Evolutionary conservation across 352 stramenopile genomes (phyloP).

Genomic region (Phytophthora pseudosyringae): DNA sequence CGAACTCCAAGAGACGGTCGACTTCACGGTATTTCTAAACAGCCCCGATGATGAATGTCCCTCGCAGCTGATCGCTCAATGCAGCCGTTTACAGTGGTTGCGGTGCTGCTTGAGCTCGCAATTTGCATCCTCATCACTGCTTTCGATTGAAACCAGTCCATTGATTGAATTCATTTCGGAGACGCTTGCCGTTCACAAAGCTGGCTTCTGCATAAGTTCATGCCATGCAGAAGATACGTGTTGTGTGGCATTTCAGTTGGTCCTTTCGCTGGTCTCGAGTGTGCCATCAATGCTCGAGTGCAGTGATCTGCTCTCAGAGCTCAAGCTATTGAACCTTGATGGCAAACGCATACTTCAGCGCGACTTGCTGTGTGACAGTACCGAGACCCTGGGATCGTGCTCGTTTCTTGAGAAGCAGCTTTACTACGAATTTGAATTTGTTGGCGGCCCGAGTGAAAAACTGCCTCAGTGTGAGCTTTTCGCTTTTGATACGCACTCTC

Average conservation of each 20-base stretch:
- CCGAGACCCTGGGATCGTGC: slow-evolving; percentile 32
- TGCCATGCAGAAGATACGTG: slow-evolving; percentile 51
- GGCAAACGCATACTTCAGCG: slow-evolving; percentile 11
- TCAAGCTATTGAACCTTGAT: slow-evolving; percentile 30
- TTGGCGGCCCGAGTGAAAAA: slow-evolving; percentile 48
- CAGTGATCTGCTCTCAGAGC: slow-evolving; percentile 23
- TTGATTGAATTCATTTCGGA: slow-evolving; percentile 38
- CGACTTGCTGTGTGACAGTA: slow-evolving; percentile 3
- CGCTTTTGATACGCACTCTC: slow-evolving; percentile 26
- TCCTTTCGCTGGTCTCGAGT: slow-evolving; percentile 40
- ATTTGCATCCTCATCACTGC: slow-evolving; percentile 27
- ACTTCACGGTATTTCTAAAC: slow-evolving; percentile 46
- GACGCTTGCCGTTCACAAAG: slow-evolving; percentile 32
- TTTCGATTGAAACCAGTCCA: slow-evolving; percentile 1
- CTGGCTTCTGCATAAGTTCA: slow-evolving; percentile 25
- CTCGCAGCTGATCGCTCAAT: slow-evolving; percentile 3
- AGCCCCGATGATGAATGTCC: slow-evolving; percentile 50
- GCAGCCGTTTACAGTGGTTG: slow-evolving; percentile 32
- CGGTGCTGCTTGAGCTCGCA: slow-evolving; percentile 46
- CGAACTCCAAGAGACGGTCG: slow-evolving; percentile 21
- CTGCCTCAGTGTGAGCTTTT: slow-evolving; percentile 29
- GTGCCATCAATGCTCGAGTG: slow-evolving; percentile 45
- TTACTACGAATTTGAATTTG: slow-evolving; percentile 32
- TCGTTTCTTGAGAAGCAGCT: slow-evolving; percentile 46
- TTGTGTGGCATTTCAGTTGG: slow-evolving; percentile 44